Evolutionary conservation across 192 early-diverging fungal species (phyloP).

Genomic region (Coemansia sp.): DNA sequence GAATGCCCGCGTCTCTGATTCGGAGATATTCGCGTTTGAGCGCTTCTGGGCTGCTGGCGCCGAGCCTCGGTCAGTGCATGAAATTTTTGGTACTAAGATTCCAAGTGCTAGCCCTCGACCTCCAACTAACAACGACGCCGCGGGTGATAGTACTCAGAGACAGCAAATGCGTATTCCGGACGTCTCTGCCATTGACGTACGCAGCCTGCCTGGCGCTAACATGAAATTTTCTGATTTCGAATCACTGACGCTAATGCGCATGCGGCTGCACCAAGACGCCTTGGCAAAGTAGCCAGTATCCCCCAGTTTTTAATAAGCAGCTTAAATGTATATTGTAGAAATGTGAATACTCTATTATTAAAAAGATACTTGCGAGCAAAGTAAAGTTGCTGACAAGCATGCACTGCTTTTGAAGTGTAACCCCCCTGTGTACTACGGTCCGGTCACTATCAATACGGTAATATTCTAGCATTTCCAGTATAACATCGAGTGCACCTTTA

Average conservation of each 20-base stretch:
- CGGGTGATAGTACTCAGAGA: background rate
- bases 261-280: conserved; percentile 29
- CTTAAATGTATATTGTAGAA: background rate
- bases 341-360: background rate
- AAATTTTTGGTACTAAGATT: background rate
- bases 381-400: no score
- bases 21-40: conserved; percentile 16
- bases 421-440: background rate
- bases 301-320: no score
- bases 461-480: background rate
- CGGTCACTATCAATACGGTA: background rate
- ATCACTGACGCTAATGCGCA: conserved; percentile 47
- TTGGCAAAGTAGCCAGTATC: background rate
- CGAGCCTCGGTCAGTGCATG: conserved; percentile 30
- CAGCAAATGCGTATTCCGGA: conserved; percentile 16
- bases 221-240: conserved; percentile 49
- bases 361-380: no score
- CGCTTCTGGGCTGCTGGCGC: conserved; percentile 37
- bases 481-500: no score
- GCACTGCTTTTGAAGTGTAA: background rate
- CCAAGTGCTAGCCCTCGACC: background rate
- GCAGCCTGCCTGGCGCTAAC: conserved; percentile 27
- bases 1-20: conserved; percentile 12
- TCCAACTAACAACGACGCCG: background rate
- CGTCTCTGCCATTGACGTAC: conserved; percentile 30